A percentile compares a stretch with the other conserved stretches of the same genome.
Evolutionary conservation across 768 basidiomycete genomes (phyloP).

Genomic region (Trametopsis cervina): DNA sequence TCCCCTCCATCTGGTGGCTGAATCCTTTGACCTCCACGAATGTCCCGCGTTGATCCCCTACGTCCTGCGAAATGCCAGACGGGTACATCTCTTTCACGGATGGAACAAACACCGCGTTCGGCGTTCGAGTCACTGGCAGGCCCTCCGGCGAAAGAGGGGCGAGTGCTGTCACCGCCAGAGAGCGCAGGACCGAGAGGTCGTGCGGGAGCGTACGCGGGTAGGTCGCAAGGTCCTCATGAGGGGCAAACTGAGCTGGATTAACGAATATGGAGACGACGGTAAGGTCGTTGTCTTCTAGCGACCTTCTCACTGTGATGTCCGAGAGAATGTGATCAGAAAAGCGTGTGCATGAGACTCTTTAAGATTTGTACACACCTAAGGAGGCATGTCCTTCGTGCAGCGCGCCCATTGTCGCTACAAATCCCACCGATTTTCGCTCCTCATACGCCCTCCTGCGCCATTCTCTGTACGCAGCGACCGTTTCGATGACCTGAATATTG

Average conservation of each 20-base stretch:
- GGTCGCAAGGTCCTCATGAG: constrained; percentile 84
- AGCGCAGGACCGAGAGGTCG: constrained; percentile 61
- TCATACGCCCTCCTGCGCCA: constrained; percentile 69
- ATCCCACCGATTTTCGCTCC: constrained; percentile 67
- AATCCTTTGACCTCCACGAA: constrained; percentile 92
- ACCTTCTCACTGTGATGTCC: constrained; percentile 55
- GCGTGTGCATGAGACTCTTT: constrained; percentile 4
- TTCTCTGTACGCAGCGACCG: constrained; percentile 52
- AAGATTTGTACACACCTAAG: constrained; percentile 66
- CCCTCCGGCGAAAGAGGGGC: constrained; percentile 22
- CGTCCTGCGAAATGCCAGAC: constrained; percentile 77
- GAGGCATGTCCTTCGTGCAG: constrained; percentile 90
- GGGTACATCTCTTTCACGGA: constrained; percentile 86
- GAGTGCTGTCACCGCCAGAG: constrained; percentile 14
- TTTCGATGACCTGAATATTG: constrained; percentile 44
- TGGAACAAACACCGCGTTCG: constrained; percentile 77
- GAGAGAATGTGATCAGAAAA: background rate
- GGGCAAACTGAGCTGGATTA: constrained; percentile 96
- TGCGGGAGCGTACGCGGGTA: constrained; percentile 83
- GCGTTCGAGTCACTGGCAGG: constrained; percentile 17
- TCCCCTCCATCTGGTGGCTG: constrained; percentile 89
- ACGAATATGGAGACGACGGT: constrained; percentile 96
- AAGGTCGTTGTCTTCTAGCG: constrained; percentile 69
- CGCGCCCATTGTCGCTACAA: constrained; percentile 98
- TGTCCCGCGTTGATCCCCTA: constrained; percentile 70